phyloP scores from a whole-genome alignment of 2,329 filamentous ascomycete genomes.

The Gremmenia infestans region DNA sequence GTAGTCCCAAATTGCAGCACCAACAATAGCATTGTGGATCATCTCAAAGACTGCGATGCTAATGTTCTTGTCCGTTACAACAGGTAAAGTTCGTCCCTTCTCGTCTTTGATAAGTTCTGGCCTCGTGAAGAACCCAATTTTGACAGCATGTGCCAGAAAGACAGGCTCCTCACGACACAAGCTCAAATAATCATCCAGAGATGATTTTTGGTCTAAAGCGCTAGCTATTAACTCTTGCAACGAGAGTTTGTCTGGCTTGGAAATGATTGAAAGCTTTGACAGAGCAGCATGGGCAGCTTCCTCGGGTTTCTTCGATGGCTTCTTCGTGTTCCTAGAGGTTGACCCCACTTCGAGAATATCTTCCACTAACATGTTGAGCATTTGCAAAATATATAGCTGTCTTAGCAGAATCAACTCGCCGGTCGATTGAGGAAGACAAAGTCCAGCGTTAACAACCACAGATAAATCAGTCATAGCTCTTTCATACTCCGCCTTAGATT shows the following conservation, averaged over 20 bases:
- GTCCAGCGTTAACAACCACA: not conserved
- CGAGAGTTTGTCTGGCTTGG: conserved; percentile 26
- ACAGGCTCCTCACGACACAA: conserved; percentile 19
- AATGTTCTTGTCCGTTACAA: conserved; percentile 39
- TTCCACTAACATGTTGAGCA: conserved; percentile 39
- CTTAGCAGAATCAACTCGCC: conserved; percentile 33
- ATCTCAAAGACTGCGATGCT: conserved; percentile 39
- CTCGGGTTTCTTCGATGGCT: conserved; percentile 28
- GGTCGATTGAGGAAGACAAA: conserved; percentile 7
- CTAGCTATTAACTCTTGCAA: conserved; percentile 30
- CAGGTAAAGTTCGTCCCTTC: conserved; percentile 36
- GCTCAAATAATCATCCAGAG: conserved; percentile 33
- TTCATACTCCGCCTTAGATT: conserved; percentile 11
- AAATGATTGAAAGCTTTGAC: conserved; percentile 31
- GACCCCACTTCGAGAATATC: conserved; percentile 39
- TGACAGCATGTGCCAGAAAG: conserved; percentile 5
- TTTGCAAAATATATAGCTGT: conserved; percentile 35
- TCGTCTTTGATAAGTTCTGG: conserved; percentile 40
- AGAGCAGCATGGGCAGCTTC: conserved; percentile 30
- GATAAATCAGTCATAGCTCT: conserved; percentile 27
- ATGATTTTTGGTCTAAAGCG: conserved; percentile 33
- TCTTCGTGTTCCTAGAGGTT: conserved; percentile 23
- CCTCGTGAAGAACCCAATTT: conserved; percentile 7
- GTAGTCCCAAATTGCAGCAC: conserved; percentile 10
- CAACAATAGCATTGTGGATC: conserved; percentile 21